These are phyloP conservation scores for Orbilia oligospora DNA, from an alignment of 2,329 filamentous ascomycete species.

Conservation along the genomic window DNA sequence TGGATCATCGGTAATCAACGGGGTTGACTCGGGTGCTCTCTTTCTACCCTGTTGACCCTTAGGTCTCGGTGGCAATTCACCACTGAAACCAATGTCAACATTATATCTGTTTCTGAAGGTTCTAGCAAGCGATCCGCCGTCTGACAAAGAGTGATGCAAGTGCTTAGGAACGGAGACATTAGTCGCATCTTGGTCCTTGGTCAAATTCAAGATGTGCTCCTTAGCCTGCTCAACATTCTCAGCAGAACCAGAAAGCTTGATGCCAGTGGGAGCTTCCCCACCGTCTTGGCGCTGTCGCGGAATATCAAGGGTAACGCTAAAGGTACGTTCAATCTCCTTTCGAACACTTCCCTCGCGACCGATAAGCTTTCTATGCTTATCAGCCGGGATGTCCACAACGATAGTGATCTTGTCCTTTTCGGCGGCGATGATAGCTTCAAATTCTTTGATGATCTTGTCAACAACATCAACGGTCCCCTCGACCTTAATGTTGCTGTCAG, in stretches of 20 bases:
- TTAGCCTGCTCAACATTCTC: conserved; percentile 87
- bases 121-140: conserved; percentile 94
- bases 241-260: conserved; percentile 86
- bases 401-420: conserved; percentile 86
- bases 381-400: conserved; percentile 83
- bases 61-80: conserved; percentile 79
- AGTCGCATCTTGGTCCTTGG: conserved; percentile 90
- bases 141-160: conserved; percentile 86
- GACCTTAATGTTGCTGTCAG: conserved; percentile 86
- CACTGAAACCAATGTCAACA: conserved; percentile 92
- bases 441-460: conserved; percentile 86
- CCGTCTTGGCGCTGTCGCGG: conserved; percentile 85
- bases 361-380: conserved; percentile 92
- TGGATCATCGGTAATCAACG: conserved; percentile 90
- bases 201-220: conserved; percentile 81
- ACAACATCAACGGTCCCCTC: conserved; percentile 88
- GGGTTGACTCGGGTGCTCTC: conserved; percentile 76
- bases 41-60: conserved; percentile 68
- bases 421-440: conserved; percentile 84
- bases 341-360: conserved; percentile 91
- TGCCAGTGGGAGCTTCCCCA: conserved; percentile 74
- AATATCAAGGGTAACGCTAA: conserved; percentile 89
- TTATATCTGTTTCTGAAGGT: conserved; percentile 86
- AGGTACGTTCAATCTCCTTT: conserved; percentile 85
- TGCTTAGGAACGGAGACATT: conserved; percentile 85